Evolutionary conservation across 2,329 filamentous ascomycete genomes (phyloP).

Genomic region (Paecilomyces variotii): DNA sequence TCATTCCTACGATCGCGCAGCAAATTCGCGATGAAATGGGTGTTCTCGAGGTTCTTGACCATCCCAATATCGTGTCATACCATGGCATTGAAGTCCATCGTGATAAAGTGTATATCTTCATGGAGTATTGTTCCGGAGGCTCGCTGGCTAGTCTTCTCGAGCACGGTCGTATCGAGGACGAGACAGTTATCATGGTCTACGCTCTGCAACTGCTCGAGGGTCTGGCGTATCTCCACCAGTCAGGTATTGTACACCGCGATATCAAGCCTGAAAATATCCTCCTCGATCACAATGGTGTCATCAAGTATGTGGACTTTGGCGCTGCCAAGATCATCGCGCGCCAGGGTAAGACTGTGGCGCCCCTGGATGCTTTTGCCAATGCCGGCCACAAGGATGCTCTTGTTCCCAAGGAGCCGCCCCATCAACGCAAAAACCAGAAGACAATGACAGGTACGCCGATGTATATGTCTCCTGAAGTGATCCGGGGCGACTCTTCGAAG

Average conservation of each 20-base stretch:
- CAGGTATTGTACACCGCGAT: constrained; percentile 87
- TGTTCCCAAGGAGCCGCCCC: constrained; percentile 21
- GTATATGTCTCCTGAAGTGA: constrained; percentile 99
- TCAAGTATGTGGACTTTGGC: constrained; percentile 98
- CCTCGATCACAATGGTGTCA: constrained; percentile 93
- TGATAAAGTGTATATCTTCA: constrained; percentile 99
- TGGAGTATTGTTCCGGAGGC: constrained; percentile 97
- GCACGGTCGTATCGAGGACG: constrained; percentile 94
- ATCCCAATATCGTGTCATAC: constrained; percentile 96
- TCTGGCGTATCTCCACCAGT: constrained; percentile 84
- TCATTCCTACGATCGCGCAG: constrained; percentile 86
- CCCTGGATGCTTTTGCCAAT: constrained; percentile 48
- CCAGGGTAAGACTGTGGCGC: constrained; percentile 77
- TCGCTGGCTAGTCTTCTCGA: constrained; percentile 84
- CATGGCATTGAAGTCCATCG: constrained; percentile 96
- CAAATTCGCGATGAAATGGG: constrained; percentile 98
- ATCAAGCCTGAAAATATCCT: constrained; percentile 98
- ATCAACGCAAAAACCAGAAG: constrained; percentile 55
- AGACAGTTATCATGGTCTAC: constrained; percentile 96
- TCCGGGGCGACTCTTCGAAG: constrained; percentile 75
- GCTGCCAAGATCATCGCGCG: constrained; percentile 94
- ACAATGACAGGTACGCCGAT: constrained; percentile 98
- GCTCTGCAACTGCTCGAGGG: constrained; percentile 89
- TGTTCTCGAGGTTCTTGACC: constrained; percentile 87
- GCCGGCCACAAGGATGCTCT: constrained; percentile 32